A percentile compares a stretch with the other conserved stretches of the same genome.
These are phyloP conservation scores for Colletotrichum zoysiae DNA, from an alignment of 2,329 filamentous ascomycete species.

Conservation along the genomic window DNA sequence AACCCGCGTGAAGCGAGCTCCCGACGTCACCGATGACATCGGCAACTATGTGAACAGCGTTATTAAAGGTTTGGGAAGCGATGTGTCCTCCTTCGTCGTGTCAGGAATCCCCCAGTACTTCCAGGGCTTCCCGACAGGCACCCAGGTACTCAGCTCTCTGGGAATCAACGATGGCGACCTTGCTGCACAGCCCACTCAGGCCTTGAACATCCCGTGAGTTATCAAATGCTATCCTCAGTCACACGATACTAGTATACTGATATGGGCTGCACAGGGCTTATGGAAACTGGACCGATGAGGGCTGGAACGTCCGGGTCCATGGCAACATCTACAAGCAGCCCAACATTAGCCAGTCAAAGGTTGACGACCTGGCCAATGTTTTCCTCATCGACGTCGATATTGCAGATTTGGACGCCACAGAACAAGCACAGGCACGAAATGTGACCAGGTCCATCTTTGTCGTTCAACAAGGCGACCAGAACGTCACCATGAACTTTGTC, in stretches of 20 bases:
- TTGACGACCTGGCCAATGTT: slow-evolving; percentile 77
- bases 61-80: slow-evolving; percentile 64
- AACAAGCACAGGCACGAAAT: slow-evolving; percentile 79
- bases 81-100: slow-evolving; percentile 70
- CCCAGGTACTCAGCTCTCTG: slow-evolving; percentile 70
- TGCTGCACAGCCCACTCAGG: slow-evolving; percentile 74
- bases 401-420: slow-evolving; percentile 65
- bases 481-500: slow-evolving; percentile 72
- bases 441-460: slow-evolving; percentile 80
- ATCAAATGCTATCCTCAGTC: not conserved
- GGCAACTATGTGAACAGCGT: slow-evolving; percentile 65
- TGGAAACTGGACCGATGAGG: slow-evolving; percentile 82
- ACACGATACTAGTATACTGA: slow-evolving; percentile 25
- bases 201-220: slow-evolving; percentile 74
- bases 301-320: slow-evolving; percentile 82
- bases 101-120: slow-evolving; percentile 77
- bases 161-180: slow-evolving; percentile 70
- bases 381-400: slow-evolving; percentile 77
- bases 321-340: slow-evolving; percentile 88
- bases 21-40: slow-evolving; percentile 55
- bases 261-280: slow-evolving; percentile 59
- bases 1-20: slow-evolving; percentile 27
- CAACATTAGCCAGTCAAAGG: slow-evolving; percentile 71
- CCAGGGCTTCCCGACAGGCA: slow-evolving; percentile 73
- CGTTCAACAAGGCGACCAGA: slow-evolving; percentile 76